Base-by-base conservation (phyloP, 768 basidiomycete genomes). In the Trametes cubensis region DNA sequence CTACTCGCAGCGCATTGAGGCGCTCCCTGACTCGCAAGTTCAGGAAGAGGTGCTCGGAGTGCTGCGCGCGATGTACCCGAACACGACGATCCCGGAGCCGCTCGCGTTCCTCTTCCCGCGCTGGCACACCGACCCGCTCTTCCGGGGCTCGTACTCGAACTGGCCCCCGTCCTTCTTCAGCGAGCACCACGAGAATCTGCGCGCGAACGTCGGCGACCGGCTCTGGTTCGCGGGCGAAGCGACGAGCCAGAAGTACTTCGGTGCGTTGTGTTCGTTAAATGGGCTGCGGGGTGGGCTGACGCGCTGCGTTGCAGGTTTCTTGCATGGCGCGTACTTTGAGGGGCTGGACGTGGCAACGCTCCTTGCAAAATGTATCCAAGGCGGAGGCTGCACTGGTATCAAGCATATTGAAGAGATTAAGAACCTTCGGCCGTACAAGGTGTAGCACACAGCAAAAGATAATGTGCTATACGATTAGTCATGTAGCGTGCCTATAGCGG, bases 161-260 rank as follows among this genome's bases (percentile, higher is more conserved):
- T 87, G 85, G 85, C 85, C 85, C 0, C 72, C 87, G 2, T 78
- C 81, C 2, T 87, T 84, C 64, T 72, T 80, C 18, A 77, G 75
- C 14, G 73, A 71, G 10, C 84, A 87, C 55, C 77, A 83, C n/a
- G 73, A 80, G 26, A 86, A 88, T 66, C 66, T 88, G 49, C 78
- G 82, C 58, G 83, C 84, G 6, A 85, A 83, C 21, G 75, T 88
- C 18, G 74, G 74, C 5, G 63, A 72, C 39, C 75, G 78, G 10
- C 75, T 88, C 18, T 87, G 82, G 79, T 88, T 88, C 64, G 81
- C 85, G 0, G 86, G 86, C 4, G 86, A 88, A 69, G 85, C 81
- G 8, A 86, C 81, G 13, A 86, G 81, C 58, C 70, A 77, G 51
- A 77, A 81, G 63, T 83, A 84, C 73, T 87, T 79, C 64, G 86